phyloP scores from a whole-genome alignment of 192 early-diverging fungal genomes.

The Backusella westeae region DNA sequence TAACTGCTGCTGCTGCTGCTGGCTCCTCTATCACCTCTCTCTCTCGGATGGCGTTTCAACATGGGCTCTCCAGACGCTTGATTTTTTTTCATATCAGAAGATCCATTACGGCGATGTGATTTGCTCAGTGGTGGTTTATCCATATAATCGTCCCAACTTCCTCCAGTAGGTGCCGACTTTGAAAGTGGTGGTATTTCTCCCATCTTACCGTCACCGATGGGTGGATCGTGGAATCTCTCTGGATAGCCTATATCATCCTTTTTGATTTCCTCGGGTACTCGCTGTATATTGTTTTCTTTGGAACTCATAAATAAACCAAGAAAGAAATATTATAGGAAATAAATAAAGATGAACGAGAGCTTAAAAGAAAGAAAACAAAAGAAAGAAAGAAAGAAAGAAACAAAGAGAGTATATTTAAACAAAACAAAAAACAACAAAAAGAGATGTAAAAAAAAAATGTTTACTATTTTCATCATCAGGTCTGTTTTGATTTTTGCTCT shows the following conservation, averaged over 20 bases:
- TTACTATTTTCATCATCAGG: constrained; percentile 3
- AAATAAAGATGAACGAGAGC: background rate
- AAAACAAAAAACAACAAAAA: background rate
- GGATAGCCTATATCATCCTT: constrained; percentile 1
- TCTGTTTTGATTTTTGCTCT: background rate
- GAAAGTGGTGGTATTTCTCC: background rate
- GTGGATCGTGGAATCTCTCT: background rate
- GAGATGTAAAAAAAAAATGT: background rate
- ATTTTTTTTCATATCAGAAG: background rate
- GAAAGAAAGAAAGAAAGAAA: background rate
- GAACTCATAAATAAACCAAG: constrained; percentile 1
- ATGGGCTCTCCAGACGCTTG: background rate
- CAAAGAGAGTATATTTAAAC: background rate
- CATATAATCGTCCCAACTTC: background rate
- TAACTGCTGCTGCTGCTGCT: background rate
- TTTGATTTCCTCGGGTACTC: background rate
- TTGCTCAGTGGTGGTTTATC: background rate
- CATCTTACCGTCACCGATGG: background rate
- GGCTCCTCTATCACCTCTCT: background rate
- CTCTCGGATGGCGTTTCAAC: constrained; percentile 2
- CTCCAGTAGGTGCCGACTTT: background rate
- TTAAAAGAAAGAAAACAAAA: background rate
- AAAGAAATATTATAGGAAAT: background rate
- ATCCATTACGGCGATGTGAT: background rate
- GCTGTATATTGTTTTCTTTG: background rate